Conservation (phyloP, 2,329 filamentous ascomycete species). For the Scorias spongiosa region DNA sequence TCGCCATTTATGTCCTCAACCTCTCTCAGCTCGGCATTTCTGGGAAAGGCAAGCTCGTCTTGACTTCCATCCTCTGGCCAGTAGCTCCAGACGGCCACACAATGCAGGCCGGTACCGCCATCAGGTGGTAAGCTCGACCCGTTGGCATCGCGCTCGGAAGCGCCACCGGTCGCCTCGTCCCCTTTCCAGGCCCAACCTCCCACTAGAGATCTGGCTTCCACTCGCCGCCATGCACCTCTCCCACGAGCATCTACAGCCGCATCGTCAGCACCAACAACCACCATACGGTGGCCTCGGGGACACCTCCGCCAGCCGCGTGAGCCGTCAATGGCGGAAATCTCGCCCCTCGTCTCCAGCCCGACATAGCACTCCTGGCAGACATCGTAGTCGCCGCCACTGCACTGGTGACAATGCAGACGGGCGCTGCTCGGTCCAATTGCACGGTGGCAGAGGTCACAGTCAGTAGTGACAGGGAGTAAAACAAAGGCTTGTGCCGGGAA, state of each 20-base stretch:
- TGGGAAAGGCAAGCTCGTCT: slow-evolving; percentile 75
- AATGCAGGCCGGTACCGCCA: slow-evolving; percentile 52
- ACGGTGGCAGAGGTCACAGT: slow-evolving; percentile 64
- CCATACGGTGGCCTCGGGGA: slow-evolving; percentile 63
- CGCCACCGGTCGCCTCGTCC: slow-evolving; percentile 1
- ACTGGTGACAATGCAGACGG: slow-evolving; percentile 68
- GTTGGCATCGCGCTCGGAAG: neutral
- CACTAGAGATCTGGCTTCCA: slow-evolving; percentile 57
- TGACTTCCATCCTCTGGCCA: slow-evolving; percentile 48
- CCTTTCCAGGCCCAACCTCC: slow-evolving; percentile 58
- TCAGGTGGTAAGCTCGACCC: slow-evolving; percentile 40
- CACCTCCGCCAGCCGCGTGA: slow-evolving; percentile 73
- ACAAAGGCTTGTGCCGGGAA: slow-evolving; percentile 22
- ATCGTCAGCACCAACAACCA: slow-evolving; percentile 60
- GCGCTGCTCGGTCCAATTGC: slow-evolving; percentile 54
- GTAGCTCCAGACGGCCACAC: slow-evolving; percentile 60
- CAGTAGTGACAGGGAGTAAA: slow-evolving; percentile 42
- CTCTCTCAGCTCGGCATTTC: slow-evolving; percentile 67
- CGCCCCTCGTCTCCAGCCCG: slow-evolving; percentile 45
- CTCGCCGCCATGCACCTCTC: slow-evolving; percentile 37
- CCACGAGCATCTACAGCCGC: slow-evolving; percentile 37
- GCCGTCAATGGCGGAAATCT: slow-evolving; percentile 62
- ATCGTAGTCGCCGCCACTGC: slow-evolving; percentile 72
- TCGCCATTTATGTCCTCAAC: slow-evolving; percentile 78
- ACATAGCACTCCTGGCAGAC: slow-evolving; percentile 68